Conservation (phyloP, 1,284 basidiomycete genomes). For the Trichosporon coremiiforme region DNA sequence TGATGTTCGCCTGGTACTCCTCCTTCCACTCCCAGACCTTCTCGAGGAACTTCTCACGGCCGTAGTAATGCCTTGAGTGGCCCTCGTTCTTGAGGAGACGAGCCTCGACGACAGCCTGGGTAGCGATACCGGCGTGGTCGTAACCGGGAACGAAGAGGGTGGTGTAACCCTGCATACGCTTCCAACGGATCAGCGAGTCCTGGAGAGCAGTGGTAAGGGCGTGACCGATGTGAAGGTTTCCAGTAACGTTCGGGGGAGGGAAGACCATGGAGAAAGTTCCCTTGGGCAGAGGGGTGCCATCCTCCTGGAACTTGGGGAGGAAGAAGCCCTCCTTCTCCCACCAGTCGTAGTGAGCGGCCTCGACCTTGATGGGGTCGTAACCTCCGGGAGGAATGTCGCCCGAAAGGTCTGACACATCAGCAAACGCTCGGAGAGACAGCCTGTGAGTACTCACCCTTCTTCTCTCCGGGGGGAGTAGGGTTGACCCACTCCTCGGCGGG, state of each 20-base stretch:
- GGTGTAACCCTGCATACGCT: constrained; percentile 93
- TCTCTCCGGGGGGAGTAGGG: constrained; percentile 80
- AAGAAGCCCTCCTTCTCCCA: constrained; percentile 92
- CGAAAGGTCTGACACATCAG: constrained; percentile 68
- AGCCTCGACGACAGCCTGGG: constrained; percentile 97
- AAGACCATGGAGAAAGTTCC: constrained; percentile 84
- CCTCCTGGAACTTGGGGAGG: constrained; percentile 68
- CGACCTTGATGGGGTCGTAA: constrained; percentile 94
- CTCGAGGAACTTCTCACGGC: constrained; percentile 86
- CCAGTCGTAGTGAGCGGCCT: constrained; percentile 98
- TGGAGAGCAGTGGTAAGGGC: constrained; percentile 92
- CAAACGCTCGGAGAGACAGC: background rate
- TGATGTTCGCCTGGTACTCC: constrained; percentile 92
- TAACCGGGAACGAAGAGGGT: constrained; percentile 92
- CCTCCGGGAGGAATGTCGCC: constrained; percentile 74
- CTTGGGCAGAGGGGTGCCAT: constrained; percentile 62
- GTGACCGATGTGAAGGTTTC: constrained; percentile 94
- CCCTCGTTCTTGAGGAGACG: constrained; percentile 81
- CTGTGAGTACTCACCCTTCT: constrained; percentile 68
- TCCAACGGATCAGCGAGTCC: constrained; percentile 87
- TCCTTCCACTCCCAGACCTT: constrained; percentile 98
- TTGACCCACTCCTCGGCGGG: constrained; percentile 71
- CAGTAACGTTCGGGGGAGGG: constrained; percentile 99
- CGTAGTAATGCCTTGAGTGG: constrained; percentile 87
- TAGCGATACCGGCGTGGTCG: constrained; percentile 98